These are phyloP conservation scores for Aspergillus ibericus DNA, from an alignment of 2,329 filamentous ascomycete genomes.

Conservation along the genomic window DNA sequence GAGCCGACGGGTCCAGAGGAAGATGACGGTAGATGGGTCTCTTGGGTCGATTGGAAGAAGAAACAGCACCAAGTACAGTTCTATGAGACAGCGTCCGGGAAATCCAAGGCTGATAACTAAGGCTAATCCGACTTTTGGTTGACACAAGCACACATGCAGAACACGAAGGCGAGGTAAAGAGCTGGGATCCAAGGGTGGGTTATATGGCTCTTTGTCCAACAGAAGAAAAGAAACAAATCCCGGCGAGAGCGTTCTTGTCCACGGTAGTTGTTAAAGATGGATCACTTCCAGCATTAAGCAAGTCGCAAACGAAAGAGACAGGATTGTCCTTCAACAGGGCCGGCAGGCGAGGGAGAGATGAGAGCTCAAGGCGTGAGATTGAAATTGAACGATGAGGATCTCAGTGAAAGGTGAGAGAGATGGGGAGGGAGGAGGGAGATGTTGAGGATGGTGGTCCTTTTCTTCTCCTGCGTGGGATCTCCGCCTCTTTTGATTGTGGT, in stretches of 20 bases:
- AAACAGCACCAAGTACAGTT: slow-evolving; percentile 26
- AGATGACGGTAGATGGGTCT: slow-evolving; percentile 14
- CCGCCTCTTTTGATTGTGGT: slow-evolving; percentile 1
- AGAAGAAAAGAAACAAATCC: slow-evolving; percentile 22
- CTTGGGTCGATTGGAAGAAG: slow-evolving; percentile 21
- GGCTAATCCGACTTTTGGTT: slow-evolving; percentile 22
- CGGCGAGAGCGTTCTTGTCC: slow-evolving; percentile 16
- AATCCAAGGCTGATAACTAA: slow-evolving; percentile 24
- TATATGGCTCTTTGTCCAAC: slow-evolving; percentile 15
- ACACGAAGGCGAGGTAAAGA: slow-evolving; percentile 13
- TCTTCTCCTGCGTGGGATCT: slow-evolving; percentile 7
- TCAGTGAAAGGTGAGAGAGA: slow-evolving; percentile 3
- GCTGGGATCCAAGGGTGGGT: slow-evolving; percentile 12
- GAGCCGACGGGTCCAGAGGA: slow-evolving; percentile 20
- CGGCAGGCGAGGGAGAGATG: slow-evolving; percentile 1
- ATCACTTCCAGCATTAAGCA: slow-evolving; percentile 16
- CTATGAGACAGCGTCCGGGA: slow-evolving; percentile 25
- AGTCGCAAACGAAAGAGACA: slow-evolving; percentile 14
- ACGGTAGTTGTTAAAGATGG: slow-evolving; percentile 12
- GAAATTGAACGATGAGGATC: slow-evolving; percentile 24
- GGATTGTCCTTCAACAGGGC: slow-evolving; percentile 7
- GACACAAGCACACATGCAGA: slow-evolving; percentile 17
- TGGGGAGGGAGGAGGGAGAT: neutral
- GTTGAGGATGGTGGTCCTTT: neutral
- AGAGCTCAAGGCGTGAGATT: slow-evolving; percentile 15